These are phyloP conservation scores for Aspergillus bertholletiae DNA, from an alignment of 495 filamentous ascomycete genomes.

Conservation along the genomic window DNA sequence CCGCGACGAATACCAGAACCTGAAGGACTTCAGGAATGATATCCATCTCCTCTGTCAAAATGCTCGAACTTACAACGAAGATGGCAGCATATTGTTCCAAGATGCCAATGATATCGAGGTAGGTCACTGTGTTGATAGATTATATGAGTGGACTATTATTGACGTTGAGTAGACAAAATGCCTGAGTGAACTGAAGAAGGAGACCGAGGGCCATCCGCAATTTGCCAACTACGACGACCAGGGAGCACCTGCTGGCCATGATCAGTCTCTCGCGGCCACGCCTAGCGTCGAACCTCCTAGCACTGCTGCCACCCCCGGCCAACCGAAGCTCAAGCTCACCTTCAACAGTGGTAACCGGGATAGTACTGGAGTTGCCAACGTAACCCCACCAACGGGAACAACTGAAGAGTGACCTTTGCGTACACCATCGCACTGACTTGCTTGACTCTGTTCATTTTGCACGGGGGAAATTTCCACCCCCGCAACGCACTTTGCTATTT, in stretches of 20 bases:
- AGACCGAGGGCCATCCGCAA: constrained; percentile 68
- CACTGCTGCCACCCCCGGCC: constrained; percentile 48
- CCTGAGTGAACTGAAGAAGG: constrained; percentile 62
- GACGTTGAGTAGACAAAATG: constrained; percentile 56
- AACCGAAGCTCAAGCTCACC: constrained; percentile 57
- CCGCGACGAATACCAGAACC: constrained; percentile 79
- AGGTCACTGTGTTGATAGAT: constrained; percentile 26
- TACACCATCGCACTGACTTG: background rate
- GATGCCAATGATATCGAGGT: constrained; percentile 95
- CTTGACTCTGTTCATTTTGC: constrained; percentile 11
- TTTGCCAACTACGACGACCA: constrained; percentile 67
- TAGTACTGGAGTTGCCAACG: constrained; percentile 25
- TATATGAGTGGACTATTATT: constrained; percentile 17
- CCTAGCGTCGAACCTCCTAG: constrained; percentile 70
- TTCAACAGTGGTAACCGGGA: constrained; percentile 47
- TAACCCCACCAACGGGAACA: constrained; percentile 16
- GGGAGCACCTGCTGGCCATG: constrained; percentile 48
- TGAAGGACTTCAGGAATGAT: constrained; percentile 77
- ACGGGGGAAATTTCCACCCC: constrained; percentile 12
- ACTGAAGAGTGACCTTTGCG: constrained; percentile 21
- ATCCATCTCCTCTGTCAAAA: constrained; percentile 82
- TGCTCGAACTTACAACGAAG: constrained; percentile 93
- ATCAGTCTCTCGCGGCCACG: constrained; percentile 60
- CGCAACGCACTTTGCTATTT: constrained; percentile 5
- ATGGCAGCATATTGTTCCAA: constrained; percentile 81